A percentile compares a stretch with the other conserved stretches of the same genome.
Evolutionary conservation across 2,329 filamentous ascomycete species (phyloP).

Genomic region (Epicoccum sorghinum): DNA sequence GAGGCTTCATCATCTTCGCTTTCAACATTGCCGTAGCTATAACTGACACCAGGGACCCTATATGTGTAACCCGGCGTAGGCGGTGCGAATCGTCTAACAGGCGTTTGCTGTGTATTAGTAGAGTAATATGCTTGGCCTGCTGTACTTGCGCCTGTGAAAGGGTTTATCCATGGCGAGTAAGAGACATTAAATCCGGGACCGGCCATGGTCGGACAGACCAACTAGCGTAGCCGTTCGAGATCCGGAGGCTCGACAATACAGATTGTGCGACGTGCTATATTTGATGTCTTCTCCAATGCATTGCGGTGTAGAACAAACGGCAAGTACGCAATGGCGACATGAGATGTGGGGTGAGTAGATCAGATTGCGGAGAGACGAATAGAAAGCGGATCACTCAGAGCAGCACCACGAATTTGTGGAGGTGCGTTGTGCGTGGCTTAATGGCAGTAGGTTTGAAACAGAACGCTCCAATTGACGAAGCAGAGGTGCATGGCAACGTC

Average conservation of each 20-base stretch:
- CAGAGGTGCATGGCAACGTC: conserved; percentile 39
- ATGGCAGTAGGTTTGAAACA: conserved; percentile 30
- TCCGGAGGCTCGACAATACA: conserved; percentile 31
- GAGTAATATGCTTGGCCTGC: conserved; percentile 15
- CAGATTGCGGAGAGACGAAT: conserved; percentile 45
- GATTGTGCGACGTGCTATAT: conserved; percentile 42
- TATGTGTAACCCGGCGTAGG: conserved; percentile 25
- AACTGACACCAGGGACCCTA: neutral
- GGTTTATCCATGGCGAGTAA: conserved; percentile 42
- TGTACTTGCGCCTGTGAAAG: conserved; percentile 29
- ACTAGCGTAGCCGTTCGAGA: conserved; percentile 22
- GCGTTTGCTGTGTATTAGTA: conserved; percentile 20
- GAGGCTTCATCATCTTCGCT: conserved; percentile 22
- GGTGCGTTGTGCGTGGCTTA: conserved; percentile 38
- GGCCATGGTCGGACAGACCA: conserved; percentile 38
- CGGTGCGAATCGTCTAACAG: conserved; percentile 33
- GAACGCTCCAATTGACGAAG: conserved; percentile 34
- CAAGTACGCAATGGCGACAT: conserved; percentile 42
- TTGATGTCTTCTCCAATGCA: conserved; percentile 37
- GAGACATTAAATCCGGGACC: conserved; percentile 34
- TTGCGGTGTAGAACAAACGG: conserved; percentile 37
- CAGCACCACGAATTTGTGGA: conserved; percentile 35
- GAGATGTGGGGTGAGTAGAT: conserved; percentile 43
- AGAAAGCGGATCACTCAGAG: conserved; percentile 32
- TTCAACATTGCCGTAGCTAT: conserved; percentile 19